These are phyloP conservation scores for Candida dajiaensis DNA, from an alignment of 805 yeast genomes.

Conservation along the genomic window DNA sequence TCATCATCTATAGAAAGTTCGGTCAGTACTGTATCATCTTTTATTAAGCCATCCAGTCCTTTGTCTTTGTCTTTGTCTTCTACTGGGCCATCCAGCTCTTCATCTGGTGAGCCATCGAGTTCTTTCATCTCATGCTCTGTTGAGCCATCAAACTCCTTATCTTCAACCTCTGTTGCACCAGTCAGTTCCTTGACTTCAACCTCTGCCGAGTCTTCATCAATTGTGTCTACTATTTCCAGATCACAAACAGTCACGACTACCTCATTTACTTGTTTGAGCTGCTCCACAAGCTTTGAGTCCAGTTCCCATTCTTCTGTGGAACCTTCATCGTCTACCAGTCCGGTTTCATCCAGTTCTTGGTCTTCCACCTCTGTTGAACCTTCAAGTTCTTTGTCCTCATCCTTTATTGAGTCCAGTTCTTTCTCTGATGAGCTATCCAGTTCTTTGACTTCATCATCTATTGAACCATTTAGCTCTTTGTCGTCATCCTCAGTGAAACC, in stretches of 20 bases:
- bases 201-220: neutral
- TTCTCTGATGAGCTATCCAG: no score
- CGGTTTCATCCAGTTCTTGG: no score
- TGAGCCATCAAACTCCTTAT: neutral
- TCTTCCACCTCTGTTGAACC: no score
- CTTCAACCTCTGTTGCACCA: neutral
- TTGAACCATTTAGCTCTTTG: no score
- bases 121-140: no score
- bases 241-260: neutral
- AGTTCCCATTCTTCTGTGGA: neutral
- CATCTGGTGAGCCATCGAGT: neutral
- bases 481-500: no score
- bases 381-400: no score
- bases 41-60: no score
- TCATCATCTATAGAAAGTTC: no score
- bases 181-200: neutral
- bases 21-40: no score
- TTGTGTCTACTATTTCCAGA: neutral
- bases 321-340: neutral
- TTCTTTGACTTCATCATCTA: no score
- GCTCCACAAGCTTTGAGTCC: neutral
- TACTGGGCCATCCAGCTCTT: neutral
- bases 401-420: no score
- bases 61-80: neutral
- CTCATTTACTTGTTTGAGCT: neutral